Conservation (phyloP, 2,329 filamentous ascomycete species). For the Boeremia exigua region DNA sequence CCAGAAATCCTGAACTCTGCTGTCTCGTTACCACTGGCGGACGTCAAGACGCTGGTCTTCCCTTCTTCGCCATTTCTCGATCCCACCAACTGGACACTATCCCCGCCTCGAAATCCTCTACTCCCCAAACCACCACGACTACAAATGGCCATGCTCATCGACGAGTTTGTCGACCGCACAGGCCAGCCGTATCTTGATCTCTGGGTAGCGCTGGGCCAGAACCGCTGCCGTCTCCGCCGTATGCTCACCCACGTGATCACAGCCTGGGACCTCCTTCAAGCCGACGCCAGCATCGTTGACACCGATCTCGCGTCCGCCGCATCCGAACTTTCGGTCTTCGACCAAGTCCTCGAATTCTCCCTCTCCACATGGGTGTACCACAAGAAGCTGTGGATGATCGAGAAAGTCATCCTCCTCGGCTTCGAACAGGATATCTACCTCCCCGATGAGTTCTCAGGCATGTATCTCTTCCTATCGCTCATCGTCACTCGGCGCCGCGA, state of each 20-base stretch:
- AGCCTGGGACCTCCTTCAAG: conserved; percentile 84
- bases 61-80: conserved; percentile 75
- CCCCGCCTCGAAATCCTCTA: conserved; percentile 52
- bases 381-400: conserved; percentile 88
- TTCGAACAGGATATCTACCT: conserved; percentile 94
- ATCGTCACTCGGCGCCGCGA: conserved; percentile 33
- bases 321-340: conserved; percentile 29
- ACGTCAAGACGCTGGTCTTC: conserved; percentile 78
- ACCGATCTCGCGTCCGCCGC: conserved; percentile 52
- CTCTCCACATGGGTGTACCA: conserved; percentile 89
- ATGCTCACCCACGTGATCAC: conserved; percentile 83
- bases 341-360: conserved; percentile 69
- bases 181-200: conserved; percentile 79
- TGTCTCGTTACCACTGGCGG: conserved; percentile 78
- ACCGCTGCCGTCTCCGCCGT: conserved; percentile 85
- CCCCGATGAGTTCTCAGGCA: conserved; percentile 79
- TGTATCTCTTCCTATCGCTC: conserved; percentile 72
- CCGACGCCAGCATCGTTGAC: conserved; percentile 64
- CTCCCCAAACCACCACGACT: conserved; percentile 75
- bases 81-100: conserved; percentile 75
- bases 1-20: conserved; percentile 69
- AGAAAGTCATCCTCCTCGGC: conserved; percentile 86
- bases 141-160: conserved; percentile 71
- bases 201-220: conserved; percentile 84
- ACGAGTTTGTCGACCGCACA: conserved; percentile 65